Evolutionary conservation across 2,329 filamentous ascomycete species (phyloP).

Genomic region (Knoxdaviesia proteae): DNA sequence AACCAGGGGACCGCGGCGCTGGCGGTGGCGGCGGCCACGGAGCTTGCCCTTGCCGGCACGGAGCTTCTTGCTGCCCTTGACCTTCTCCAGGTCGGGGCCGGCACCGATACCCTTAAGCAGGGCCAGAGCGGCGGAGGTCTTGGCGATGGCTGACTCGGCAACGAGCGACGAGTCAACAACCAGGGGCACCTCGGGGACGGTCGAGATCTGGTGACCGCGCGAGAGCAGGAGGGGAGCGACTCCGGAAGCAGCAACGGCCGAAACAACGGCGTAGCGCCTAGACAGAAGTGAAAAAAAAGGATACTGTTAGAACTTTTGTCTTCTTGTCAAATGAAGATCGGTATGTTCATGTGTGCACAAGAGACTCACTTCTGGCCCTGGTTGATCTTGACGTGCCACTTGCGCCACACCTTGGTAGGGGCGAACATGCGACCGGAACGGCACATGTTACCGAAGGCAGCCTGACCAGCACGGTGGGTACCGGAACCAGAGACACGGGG

Average conservation of each 20-base stretch:
- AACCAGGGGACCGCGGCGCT: constrained; percentile 93
- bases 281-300: constrained; percentile 1
- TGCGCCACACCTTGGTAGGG: constrained; percentile 99
- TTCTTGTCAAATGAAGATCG: neutral
- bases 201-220: constrained; percentile 87
- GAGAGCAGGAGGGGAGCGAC: constrained; percentile 87
- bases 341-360: neutral
- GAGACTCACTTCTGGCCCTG: constrained; percentile 74
- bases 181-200: constrained; percentile 87
- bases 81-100: constrained; percentile 79
- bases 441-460: constrained; percentile 99
- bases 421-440: constrained; percentile 99
- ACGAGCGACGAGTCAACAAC: constrained; percentile 86
- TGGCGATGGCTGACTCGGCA: constrained; percentile 55
- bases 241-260: constrained; percentile 89
- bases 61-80: constrained; percentile 88
- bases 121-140: constrained; percentile 70
- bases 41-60: constrained; percentile 98
- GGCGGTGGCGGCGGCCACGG: constrained; percentile 84
- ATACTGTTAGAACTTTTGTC: constrained; percentile 9
- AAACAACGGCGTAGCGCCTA: constrained; percentile 93
- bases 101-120: constrained; percentile 87
- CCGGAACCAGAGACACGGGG: constrained; percentile 99
- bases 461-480: constrained; percentile 99
- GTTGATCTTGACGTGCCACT: constrained; percentile 99